A percentile compares a stretch with the other conserved stretches of the same genome.
Evolutionary conservation across 495 filamentous ascomycete genomes (phyloP).

Genomic region (Aspergillus olivimuriae): DNA sequence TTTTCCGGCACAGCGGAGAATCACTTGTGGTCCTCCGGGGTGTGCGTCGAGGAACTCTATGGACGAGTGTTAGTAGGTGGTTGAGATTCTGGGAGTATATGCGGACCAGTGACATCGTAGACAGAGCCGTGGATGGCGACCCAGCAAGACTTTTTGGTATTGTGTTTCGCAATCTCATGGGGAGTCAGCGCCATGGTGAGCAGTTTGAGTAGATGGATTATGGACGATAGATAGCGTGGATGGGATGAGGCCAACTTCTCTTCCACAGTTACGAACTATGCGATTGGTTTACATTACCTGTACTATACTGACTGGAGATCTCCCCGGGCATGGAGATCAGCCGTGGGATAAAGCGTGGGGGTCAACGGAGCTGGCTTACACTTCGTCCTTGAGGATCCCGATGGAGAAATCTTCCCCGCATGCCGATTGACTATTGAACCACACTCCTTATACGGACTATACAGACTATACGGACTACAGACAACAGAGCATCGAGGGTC

Average conservation of each 20-base stretch:
- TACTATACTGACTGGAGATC: not conserved
- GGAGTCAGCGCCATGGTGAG: conserved; percentile 8
- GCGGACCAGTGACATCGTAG: conserved; percentile 71
- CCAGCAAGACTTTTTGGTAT: conserved; percentile 66
- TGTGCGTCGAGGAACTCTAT: conserved; percentile 49
- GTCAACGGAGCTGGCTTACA: too few species aligned
- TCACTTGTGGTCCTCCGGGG: conserved; percentile 72
- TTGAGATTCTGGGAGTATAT: not conserved
- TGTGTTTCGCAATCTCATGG: conserved; percentile 62
- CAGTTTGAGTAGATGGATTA: not conserved
- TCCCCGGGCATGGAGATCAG: too few species aligned
- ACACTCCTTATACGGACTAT: too few species aligned
- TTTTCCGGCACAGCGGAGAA: conserved; percentile 79
- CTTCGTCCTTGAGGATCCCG: too few species aligned
- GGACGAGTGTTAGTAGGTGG: not conserved
- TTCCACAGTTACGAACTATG: too few species aligned
- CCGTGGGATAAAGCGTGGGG: too few species aligned
- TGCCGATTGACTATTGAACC: too few species aligned
- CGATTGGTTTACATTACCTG: not conserved
- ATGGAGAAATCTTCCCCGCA: too few species aligned
- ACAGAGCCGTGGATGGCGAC: conserved; percentile 68
- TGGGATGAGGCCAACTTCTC: too few species aligned
- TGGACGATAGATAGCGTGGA: not conserved
- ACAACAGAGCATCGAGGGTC: too few species aligned
- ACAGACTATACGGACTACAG: too few species aligned